phyloP scores from a whole-genome alignment of 345 rosid species.

The Populus tremula region DNA sequence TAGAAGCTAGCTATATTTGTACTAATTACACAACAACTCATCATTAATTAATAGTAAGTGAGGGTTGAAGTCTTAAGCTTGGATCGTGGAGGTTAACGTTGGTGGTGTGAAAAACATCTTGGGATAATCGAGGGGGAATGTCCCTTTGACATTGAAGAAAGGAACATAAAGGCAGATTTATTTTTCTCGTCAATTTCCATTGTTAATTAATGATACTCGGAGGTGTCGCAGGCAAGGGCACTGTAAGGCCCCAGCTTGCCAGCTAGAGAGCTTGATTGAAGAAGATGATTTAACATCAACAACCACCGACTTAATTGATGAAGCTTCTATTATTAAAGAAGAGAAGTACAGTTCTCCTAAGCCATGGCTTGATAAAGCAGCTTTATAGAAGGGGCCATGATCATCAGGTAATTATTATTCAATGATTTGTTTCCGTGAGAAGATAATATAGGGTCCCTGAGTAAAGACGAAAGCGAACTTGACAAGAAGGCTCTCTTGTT shows the following conservation, averaged over 20 bases:
- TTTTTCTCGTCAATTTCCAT: not conserved
- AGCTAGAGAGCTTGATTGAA: slow-evolving; percentile 22
- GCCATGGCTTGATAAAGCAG: slow-evolving; percentile 20
- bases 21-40: too few relatives aligned
- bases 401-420: slow-evolving; percentile 25
- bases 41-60: too few relatives aligned
- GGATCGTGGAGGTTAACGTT: too few relatives aligned
- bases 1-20: too few relatives aligned
- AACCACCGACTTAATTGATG: slow-evolving; percentile 11
- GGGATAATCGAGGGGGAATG: too few relatives aligned
- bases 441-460: not conserved
- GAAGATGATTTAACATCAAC: slow-evolving; percentile 33
- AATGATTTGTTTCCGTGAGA: slow-evolving; percentile 18
- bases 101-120: too few relatives aligned
- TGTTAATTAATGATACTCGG: not conserved
- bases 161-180: not conserved
- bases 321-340: slow-evolving; percentile 15
- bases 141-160: slow-evolving; percentile 1
- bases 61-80: too few relatives aligned
- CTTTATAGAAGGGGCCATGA: slow-evolving; percentile 25
- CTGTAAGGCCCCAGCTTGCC: slow-evolving; percentile 26
- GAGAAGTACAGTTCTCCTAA: not conserved
- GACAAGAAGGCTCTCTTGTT: not conserved
- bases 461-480: not conserved
- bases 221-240: not conserved